Base-by-base conservation (phyloP, 495 filamentous ascomycete genomes). In the Aspergillus taichungensis region DNA sequence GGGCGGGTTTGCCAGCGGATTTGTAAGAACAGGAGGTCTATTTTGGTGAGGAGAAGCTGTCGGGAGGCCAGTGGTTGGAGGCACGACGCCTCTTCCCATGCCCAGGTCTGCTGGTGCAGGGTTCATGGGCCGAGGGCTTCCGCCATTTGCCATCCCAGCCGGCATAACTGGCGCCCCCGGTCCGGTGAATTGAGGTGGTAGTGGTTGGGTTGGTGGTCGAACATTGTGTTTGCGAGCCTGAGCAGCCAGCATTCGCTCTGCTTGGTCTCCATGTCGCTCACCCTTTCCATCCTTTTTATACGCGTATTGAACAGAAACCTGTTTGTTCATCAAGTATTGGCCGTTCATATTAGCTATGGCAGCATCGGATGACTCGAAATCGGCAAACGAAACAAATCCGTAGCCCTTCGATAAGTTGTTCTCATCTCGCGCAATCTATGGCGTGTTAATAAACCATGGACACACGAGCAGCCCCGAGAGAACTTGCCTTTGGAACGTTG, bases 281-380 rank as follows among this genome's bases (percentile, higher is more conserved):
- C 91, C 90, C 67, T 95, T 95, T 35, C 94, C 92, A 57, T 98
- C 94, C 65, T 97, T 97, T 76, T 98, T 98, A 74, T 95, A 98
- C 34, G 92, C 92, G 64, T 98, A 98, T 61, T 98, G 91, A 34
- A 97, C 94, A 2, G 83, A 85, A 53, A 95, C 81, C 56, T 92
- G 82, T 66, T 95, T 95, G 70, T 95, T 95, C 79, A 94, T 92
- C 40, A 98, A 76, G 65, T 88, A 95, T 64, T 97, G 91, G 42
- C 88, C 88, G 61, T 96, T 87, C 90, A 98, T 95, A 56, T 88
- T 87, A 41, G 79, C 72, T 44, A 94, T 85, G 28, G 92, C 94
- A 46, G 87, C 84, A 55, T 98, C 92, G 13, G 87, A 91, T 47
- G 89, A 87, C 64, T 98, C 92, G 61, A 98, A 98, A 50, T 85